Evolutionary conservation across 768 basidiomycete genomes (phyloP), one percentile per base, ranked within the genome.

Genomic region (Leccinum subgranulosum): DNA sequence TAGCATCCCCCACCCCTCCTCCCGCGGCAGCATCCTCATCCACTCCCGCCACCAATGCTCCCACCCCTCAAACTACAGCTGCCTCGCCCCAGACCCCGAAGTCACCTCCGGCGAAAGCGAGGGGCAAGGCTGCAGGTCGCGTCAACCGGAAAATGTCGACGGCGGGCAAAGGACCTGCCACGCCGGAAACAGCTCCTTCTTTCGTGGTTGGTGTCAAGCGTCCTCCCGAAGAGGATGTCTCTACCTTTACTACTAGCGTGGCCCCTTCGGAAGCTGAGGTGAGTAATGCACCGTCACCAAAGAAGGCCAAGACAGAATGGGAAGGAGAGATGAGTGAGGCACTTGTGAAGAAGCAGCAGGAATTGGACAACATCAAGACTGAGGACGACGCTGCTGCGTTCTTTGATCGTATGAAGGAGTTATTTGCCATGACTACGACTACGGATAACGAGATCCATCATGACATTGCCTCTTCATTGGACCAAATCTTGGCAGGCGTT

Each of bases 241-340:
- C 65, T 36, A 55, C 64, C 47, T 60, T 71, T 2, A 62, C 68
- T 27, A 73, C 68, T 27, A 73, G 58, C 11, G 63, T 73, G 4
- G 72, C 76, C 9, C 66, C 70, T 53, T 69, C 75, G 49, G 66
- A 71, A 49, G 60, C 66, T 21, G 73, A 66, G 54, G 58, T 53
- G 39, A 65, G 53, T 49, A 81, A 84, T 54, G 83, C 81, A 7
- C 87, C 87, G 7, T 85, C 88, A 6, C 86, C 89, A 14, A 91
- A 91, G 74, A 83, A 86, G 49, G 67, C 73, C 50, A 88, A 87
- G 77, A 83, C 81, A 21, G 87, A 91, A 54, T 89, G 85, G 84
- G 86, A 88, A 49, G 81, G 81, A 9, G 76, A 81, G 25, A 74
- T 80, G 15, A 84, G 75, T 60, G 83, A 86, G 45, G 77, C 75